Base-by-base conservation (phyloP, 2,329 filamentous ascomycete species). In the Cladosporium colombiae region DNA sequence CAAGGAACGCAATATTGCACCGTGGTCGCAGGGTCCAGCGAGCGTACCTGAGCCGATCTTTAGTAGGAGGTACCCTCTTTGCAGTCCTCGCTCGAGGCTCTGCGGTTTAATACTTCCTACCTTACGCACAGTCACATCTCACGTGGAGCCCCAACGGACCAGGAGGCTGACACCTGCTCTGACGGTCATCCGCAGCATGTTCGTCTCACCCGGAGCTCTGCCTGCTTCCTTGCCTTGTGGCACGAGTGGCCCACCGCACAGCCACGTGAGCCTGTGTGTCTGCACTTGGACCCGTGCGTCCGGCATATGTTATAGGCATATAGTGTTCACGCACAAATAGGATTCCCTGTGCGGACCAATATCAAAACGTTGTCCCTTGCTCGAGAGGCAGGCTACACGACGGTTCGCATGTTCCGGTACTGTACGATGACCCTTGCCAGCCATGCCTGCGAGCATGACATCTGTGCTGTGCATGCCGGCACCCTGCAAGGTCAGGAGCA, bases 201-300 rank as follows among this genome's bases (percentile, higher is more conserved):
- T 57, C 33, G 55, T 57, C 55, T 57, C 33, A 57, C 55, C 55
- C 11, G 31, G 31, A 40, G 23, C 55, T 21, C 21, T 40, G 55
- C 18, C 55, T 57, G 33, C 55, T 57, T 40, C 29, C 52, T 16
- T 21, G 52, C 52, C 52, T 55, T 57, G 57, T 50, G 37, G 29
- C 46, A 62, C 31, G 55, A 27, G 27, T 53, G 59, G 33, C 31
- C 46, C 18, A 52, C 33, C 33, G 27, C 52, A 62, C 44, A 23
- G 60, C 60, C 60, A 62, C 60, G 60, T 55, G 60, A 62, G 49
- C 40, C 40, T 11, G n/a, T 46, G n/a, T 53, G 49, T 23, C 49
- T 53, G 49, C 31, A 62, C 35, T 29, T 40, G 33, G 55, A 35
- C 55, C 31, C 27, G 52, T 55, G 52, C 52, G 27, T 55, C 52